These are phyloP conservation scores for Lipomyces oligophaga DNA, from an alignment of 805 yeast genomes.

Conservation along the genomic window DNA sequence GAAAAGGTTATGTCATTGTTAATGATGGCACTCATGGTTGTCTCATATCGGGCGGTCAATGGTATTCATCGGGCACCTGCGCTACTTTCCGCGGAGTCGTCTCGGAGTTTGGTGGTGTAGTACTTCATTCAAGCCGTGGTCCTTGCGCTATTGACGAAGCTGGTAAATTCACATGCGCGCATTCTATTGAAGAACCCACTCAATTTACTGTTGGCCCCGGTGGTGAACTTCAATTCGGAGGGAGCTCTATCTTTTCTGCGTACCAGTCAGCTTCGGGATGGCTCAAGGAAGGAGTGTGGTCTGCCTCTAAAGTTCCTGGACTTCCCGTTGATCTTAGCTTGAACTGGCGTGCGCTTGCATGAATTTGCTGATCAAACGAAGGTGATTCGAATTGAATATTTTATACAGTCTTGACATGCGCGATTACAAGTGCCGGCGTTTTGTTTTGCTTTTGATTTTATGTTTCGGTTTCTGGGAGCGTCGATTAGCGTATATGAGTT, in stretches of 20 bases:
- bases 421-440: no score
- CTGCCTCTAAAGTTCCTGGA: conserved; percentile 2
- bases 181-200: conserved; percentile 9
- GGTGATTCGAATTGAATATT: no score
- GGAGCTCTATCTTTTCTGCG: conserved; percentile 13
- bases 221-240: conserved; percentile 21
- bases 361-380: no score
- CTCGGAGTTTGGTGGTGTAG: conserved; percentile 14
- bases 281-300: conserved; percentile 24
- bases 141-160: conserved; percentile 14
- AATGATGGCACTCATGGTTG: conserved; percentile 58
- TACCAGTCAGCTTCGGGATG: conserved; percentile 20
- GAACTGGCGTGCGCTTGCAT: conserved; percentile 17
- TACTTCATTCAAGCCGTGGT: conserved; percentile 19
- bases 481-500: no score
- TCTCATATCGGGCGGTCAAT: conserved; percentile 78
- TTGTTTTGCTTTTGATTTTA: no score
- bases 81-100: conserved; percentile 61
- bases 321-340: conserved; percentile 19
- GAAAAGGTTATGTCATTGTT: conserved; percentile 49
- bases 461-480: no score
- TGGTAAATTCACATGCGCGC: conserved; percentile 22
- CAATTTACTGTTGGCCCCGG: conserved; percentile 16
- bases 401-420: no score
- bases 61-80: conserved; percentile 79